Base-by-base conservation (phyloP, 2,329 filamentous ascomycete species). In the Sporothrix phasma region DNA sequence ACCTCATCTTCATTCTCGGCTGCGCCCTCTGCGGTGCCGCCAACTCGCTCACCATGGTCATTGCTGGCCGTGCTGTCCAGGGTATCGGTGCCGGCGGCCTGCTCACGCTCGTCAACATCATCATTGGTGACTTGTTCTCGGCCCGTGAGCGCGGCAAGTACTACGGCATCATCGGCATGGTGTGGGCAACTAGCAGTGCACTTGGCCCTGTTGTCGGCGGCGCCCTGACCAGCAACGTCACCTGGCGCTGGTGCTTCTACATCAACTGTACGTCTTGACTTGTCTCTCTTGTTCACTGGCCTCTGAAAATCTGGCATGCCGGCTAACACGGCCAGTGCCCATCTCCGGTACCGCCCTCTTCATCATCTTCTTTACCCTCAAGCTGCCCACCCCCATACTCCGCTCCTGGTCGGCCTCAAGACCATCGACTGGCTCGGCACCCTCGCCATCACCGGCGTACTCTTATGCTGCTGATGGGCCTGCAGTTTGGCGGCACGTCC, bases 201-300 rank as follows among this genome's bases (percentile, higher is more conserved):
- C 64, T 69, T 19, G 68, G 68, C 6, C 68, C 68, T 1, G 63
- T 69, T 2, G 56, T 69, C 6, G 69, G 68, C 19, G 69, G 67
- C 3, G 67, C 65, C 17, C 60, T 70, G 46, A 67, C 68, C n/a
- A 66, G 19, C 60, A 65, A 64, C 10, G 64, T 68, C n/a, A 62
- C 67, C 6, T 89, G 87, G 87, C 76, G 87, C 56, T 88, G 85
- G 85, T 89, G 82, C 69, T 86, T 86, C 72, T 85, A 85, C 71
- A 83, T 90, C 71, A 90, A 90, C 71, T 61, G 67, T 69, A 47
- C 29, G 66, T 61, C 34, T 43, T 43, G 11, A 15, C 3, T 46
- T 8, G 41, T 34, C 5, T 13, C 43, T 34, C 43, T 24, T 39
- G 0, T 49, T 37, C 26, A 22, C 22, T 26, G 31, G 31, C 49